Evolutionary conservation across 331 rosid genomes (phyloP).

Genomic region (Spiraea crenata): DNA sequence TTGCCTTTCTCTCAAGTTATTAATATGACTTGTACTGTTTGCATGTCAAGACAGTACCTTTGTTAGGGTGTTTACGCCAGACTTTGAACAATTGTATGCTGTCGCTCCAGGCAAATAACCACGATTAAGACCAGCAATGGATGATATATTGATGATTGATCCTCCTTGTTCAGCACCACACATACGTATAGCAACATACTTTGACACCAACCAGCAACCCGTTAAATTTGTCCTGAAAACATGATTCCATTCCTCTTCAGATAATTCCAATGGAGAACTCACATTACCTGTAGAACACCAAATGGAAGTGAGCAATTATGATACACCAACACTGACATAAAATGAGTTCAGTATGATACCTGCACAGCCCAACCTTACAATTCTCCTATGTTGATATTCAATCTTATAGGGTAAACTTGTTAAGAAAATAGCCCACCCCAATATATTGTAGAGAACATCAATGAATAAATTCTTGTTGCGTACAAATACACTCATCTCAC

Average conservation of each 20-base stretch:
- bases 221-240: conserved; percentile 57
- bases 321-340: neutral
- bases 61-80: conserved; percentile 47
- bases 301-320: neutral
- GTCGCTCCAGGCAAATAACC: conserved; percentile 52
- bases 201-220: conserved; percentile 85
- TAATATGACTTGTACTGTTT: neutral
- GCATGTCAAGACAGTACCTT: conserved; percentile 42
- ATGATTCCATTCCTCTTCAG: conserved; percentile 76
- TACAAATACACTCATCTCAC: no score
- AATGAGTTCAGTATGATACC: neutral
- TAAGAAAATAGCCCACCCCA: no score
- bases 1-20: neutral
- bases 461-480: no score
- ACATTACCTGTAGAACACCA: conserved; percentile 50
- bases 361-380: no score
- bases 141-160: conserved; percentile 70
- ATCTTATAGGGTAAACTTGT: no score
- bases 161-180: conserved; percentile 47
- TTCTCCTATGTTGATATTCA: no score
- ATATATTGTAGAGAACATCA: no score
- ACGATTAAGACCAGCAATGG: conserved; percentile 58
- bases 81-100: conserved; percentile 66
- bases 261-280: conserved; percentile 47
- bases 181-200: conserved; percentile 57